Evolutionary conservation across 2,329 filamentous ascomycete species (phyloP).

Genomic region (Alternaria dauci): DNA sequence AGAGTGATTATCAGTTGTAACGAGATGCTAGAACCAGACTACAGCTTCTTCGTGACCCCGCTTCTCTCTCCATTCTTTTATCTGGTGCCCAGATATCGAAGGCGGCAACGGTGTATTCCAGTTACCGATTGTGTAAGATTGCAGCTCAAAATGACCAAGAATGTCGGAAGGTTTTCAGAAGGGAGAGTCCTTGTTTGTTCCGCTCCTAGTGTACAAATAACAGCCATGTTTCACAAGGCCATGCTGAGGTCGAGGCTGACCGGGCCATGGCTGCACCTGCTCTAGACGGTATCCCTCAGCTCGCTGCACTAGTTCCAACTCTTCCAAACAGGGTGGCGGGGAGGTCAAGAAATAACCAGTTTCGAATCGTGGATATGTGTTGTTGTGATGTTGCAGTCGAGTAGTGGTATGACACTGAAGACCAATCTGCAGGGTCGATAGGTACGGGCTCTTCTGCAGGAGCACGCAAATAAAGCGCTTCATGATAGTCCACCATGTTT

Average conservation of each 20-base stretch:
- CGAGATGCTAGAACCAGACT: background rate
- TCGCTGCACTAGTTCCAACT: background rate
- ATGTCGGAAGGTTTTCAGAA: background rate
- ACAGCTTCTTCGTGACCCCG: background rate
- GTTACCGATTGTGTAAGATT: background rate
- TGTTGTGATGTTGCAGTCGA: background rate
- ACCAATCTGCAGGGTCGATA: background rate
- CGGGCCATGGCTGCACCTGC: background rate
- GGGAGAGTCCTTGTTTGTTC: background rate
- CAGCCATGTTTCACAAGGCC: background rate
- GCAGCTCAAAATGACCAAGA: background rate
- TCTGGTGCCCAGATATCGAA: background rate
- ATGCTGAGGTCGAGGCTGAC: background rate
- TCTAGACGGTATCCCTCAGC: constrained; percentile 2
- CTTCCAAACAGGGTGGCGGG: background rate
- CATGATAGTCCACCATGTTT: background rate
- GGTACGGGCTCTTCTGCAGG: background rate
- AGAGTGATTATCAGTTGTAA: background rate
- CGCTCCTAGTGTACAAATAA: background rate
- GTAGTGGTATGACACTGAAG: background rate
- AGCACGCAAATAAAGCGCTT: background rate
- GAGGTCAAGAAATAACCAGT: background rate
- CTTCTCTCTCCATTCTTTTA: constrained; percentile 2
- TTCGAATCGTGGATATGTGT: background rate
- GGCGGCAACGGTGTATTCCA: constrained; percentile 1